Evolutionary conservation across 1,284 basidiomycete genomes (phyloP), one percentile per base, ranked within the genome.

Genomic region (Moesziomyces antarcticus): DNA sequence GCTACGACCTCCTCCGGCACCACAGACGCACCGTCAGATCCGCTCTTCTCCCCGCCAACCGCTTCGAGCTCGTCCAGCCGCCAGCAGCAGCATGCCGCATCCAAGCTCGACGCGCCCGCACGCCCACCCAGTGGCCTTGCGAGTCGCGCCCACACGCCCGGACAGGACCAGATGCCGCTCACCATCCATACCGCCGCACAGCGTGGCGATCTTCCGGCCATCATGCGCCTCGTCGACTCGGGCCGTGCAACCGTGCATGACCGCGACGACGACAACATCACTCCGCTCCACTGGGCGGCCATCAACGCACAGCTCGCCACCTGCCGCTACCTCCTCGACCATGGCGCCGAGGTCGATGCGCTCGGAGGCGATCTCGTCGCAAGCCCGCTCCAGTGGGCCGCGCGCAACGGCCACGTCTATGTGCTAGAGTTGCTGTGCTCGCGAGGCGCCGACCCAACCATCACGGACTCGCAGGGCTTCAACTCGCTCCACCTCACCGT

Each of bases 371-470:
- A 98, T 81, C 89, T 99, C 33, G 88, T 91, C n/a, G 96, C 95
- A 1, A 97, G 94, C 1, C 94, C 97, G 0, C 88, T 99, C 86
- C 96, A 98, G 85, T 99, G 97, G 97, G 95, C 96, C 0, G 94
- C 96, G 1, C 89, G 88, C 82, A 96, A 94, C 78, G 97, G 96
- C 5, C 95, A 97, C 85, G 89, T 97, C 78, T 96, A 97, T 79
- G 88, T 98, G 61, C 91, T 98, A 37, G 93, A 98, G 75, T 88
- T 98, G 22, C 89, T 99, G 70, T 89, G 98, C 73, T 87, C 90
- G 1, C 89, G 94, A 84, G 91, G 91, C 64, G 95, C 96, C 42
- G 95, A 99, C 86, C 96, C 96, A 0, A 92, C 90, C 59, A 91
- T 97, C 59, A 84, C 88, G 61, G 97, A 99, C 85, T 90, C 91